Evolutionary conservation across 768 basidiomycete species (phyloP), one percentile per base, ranked within the genome.

Genomic region (Sistotremastrum suecicum): DNA sequence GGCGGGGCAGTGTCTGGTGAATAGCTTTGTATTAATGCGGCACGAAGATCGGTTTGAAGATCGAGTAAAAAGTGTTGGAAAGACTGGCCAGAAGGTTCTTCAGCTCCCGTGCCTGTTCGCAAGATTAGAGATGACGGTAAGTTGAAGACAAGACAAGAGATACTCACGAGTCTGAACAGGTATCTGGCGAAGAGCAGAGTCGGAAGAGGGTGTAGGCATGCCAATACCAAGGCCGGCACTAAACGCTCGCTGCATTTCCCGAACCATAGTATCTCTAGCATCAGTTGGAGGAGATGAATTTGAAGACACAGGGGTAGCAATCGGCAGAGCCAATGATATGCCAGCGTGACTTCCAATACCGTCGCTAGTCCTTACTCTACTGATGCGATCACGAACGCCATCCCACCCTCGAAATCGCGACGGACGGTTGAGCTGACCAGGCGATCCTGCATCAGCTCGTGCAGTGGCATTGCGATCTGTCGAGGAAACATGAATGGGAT

Each of bases 41-140:
- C 60, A 46, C 86, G 64, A 45, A 89, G 62, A 58, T 88, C 86
- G 11, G 70, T 63, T 60, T 88, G 87, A 44, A 88, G 56, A 60
- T 88, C 83, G 39, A 83, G 63, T 51, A 89, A 63, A 66, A 89
- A 89, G 31, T 82, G 71, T 56, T 88, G 85, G 54, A 89, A 89
- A n/a, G 42, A 20, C 20, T 20, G 20, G 20, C 20, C 20, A 20
- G 20, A 20, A 20, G 20, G 20, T 20, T 20, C 20, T 20, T 20
- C 20, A 20, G 20, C 20, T 20, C 20, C 20, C 20, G 20, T 20
- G 42, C 47, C 5, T 29, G 10, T 37, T 38, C 30, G 5, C 30
- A 32, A 33, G 8, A n/a, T 20, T 35, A 12, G 28, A 31, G 42
- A 31, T 35, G 10, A 20, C 20, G 20, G 20, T 20, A 20, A 2